Base-by-base conservation (phyloP, 306 rosid species). In the Boehmeria nivea region DNA sequence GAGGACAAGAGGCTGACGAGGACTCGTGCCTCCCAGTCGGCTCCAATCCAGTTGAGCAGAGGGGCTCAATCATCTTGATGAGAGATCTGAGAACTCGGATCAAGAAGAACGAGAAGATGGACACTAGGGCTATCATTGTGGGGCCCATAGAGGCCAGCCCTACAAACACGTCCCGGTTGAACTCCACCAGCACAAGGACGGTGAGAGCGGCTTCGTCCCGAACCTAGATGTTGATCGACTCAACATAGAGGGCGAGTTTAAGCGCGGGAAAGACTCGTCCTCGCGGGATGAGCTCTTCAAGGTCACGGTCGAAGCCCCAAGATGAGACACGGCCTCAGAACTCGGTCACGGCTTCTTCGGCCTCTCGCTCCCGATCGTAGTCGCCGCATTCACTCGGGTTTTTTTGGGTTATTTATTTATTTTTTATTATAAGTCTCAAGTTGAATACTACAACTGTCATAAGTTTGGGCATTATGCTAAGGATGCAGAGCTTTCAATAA, bases 71-170 rank as follows among this genome's bases (percentile, higher is more conserved):
- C 23, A 78, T 50, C 11, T 53, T 58, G 33, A 86, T 65, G 5
- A 86, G 73, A 1, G 71, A 69, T 3, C 68, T 24, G 3, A 86
- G 51, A 8, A 86, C 82, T 57, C 53, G 24, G 2, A 83, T 56
- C 13, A 86, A 73, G 27, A 76, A 40, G 1, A 43, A 42, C 0
- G 91, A 71, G 22, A 63, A 62, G 53, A 76, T 72, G 19, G 61
- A 46, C 0, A 76, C 57, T 38, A 86, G 31, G 3, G 84, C 63
- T 14, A 55, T 23, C 17, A 81, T 40, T 0, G 69, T 81, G 13
- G 88, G 82, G 51, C 95, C 86, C 91, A 86, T 86, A 5, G 83
- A 20, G 21, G 81, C 84, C 57, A 86, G 60, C 21, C 95, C 95
- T 0, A 83, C 88, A 47, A 86, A 86, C 12, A 86, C 95, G 12